phyloP scores from a whole-genome alignment of 371 early-diverging fungal genomes.

The Nematocida sp. region DNA sequence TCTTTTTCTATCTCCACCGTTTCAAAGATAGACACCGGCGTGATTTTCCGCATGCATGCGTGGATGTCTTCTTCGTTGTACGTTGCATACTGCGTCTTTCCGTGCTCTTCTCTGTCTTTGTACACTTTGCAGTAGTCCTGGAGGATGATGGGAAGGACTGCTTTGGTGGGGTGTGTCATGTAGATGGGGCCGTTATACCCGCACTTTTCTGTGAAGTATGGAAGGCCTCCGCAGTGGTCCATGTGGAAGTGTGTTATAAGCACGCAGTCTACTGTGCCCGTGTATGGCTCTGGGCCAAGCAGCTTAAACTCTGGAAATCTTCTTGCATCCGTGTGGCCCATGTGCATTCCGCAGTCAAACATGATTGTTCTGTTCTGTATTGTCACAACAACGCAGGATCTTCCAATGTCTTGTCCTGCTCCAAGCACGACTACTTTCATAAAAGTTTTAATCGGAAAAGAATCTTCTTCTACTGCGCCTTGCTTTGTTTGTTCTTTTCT shows the following conservation, averaged over 20 bases:
- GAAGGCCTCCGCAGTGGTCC: slow-evolving; percentile 89
- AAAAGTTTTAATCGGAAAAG: too few relatives aligned
- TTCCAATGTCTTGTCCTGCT: slow-evolving; percentile 80
- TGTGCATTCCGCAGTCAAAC: slow-evolving; percentile 92
- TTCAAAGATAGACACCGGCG: slow-evolving; percentile 71
- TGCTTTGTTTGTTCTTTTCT: too few relatives aligned
- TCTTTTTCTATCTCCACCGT: slow-evolving; percentile 59
- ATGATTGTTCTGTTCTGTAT: slow-evolving; percentile 79
- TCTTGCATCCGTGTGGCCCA: slow-evolving; percentile 87
- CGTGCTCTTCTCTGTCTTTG: slow-evolving; percentile 69
- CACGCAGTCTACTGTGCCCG: slow-evolving; percentile 76
- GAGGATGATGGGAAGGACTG: slow-evolving; percentile 78
- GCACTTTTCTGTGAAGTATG: slow-evolving; percentile 82
- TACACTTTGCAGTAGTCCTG: slow-evolving; percentile 80
- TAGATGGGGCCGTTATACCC: slow-evolving; percentile 86
- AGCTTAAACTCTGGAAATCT: slow-evolving; percentile 89
- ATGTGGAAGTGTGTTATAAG: slow-evolving; percentile 88
- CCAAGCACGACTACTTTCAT: slow-evolving; percentile 64
- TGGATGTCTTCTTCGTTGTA: slow-evolving; percentile 86
- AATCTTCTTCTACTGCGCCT: too few relatives aligned
- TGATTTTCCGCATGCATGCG: slow-evolving; percentile 78
- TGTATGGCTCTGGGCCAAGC: slow-evolving; percentile 73
- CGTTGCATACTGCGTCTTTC: slow-evolving; percentile 73
- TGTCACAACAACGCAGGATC: slow-evolving; percentile 78
- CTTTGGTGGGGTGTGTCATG: slow-evolving; percentile 90